Conservation (phyloP, 2,329 filamentous ascomycete genomes). For the Hymenoscyphus infarciens region DNA sequence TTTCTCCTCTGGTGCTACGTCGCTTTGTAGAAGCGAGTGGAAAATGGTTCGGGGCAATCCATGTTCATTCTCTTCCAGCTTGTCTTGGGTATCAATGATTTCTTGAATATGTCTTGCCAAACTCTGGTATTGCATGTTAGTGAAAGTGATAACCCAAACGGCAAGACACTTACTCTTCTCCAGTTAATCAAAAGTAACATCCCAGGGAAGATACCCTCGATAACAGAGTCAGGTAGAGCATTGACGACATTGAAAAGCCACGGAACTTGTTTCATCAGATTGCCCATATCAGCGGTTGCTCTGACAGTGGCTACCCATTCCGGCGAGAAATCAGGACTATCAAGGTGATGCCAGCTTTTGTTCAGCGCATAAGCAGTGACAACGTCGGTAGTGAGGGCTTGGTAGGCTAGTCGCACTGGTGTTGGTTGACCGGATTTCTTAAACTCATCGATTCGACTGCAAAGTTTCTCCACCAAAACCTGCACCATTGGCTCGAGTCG, state of each 20-base stretch:
- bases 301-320: slow-evolving; percentile 22
- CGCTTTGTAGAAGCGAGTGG: slow-evolving; percentile 20
- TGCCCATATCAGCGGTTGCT: slow-evolving; percentile 13
- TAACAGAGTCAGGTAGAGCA: slow-evolving; percentile 13
- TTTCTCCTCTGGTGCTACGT: slow-evolving; percentile 23
- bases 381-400: slow-evolving; percentile 29
- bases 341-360: slow-evolving; percentile 22
- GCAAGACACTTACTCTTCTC: slow-evolving; percentile 13
- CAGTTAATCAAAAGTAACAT: slow-evolving; percentile 20
- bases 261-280: slow-evolving; percentile 24
- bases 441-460: slow-evolving; percentile 22
- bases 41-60: slow-evolving; percentile 17
- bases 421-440: slow-evolving; percentile 18
- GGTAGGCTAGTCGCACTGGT: slow-evolving; percentile 19
- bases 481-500: slow-evolving; percentile 23
- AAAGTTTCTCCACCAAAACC: slow-evolving; percentile 24
- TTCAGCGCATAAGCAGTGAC: slow-evolving; percentile 34
- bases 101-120: slow-evolving; percentile 14
- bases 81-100: slow-evolving; percentile 7
- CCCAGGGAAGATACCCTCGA: slow-evolving; percentile 10
- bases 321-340: slow-evolving; percentile 24
- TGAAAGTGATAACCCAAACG: background rate
- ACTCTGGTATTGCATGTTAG: background rate
- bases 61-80: slow-evolving; percentile 6
- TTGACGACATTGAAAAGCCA: slow-evolving; percentile 18